Percentiles rank a stretch among this genome's conserved stretches.
Evolutionary conservation across 1,284 basidiomycete species (phyloP).

Genomic region (Ceratobasidium sp.): DNA sequence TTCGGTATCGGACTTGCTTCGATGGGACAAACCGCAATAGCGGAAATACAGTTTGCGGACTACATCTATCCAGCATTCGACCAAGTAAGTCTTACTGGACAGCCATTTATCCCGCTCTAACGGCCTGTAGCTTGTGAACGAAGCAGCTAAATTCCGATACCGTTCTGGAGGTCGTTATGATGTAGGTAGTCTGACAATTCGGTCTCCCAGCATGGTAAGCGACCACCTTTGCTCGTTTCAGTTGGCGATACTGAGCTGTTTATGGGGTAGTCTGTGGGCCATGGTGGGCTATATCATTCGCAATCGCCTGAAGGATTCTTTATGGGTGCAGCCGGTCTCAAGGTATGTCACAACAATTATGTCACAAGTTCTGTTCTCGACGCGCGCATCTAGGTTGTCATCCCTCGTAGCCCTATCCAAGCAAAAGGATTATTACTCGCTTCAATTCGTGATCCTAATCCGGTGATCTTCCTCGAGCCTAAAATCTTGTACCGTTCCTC

Average conservation of each 20-base stretch:
- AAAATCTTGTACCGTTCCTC: conserved; percentile 89
- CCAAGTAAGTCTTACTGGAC: conserved; percentile 64
- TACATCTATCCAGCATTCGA: conserved; percentile 94
- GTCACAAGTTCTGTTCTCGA: neutral
- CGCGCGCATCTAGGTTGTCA: conserved; percentile 70
- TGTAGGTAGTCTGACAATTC: conserved; percentile 86
- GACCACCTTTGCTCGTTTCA: neutral
- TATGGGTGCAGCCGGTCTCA: conserved; percentile 88
- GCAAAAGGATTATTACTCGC: conserved; percentile 90
- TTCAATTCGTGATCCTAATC: conserved; percentile 91
- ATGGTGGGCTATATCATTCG: conserved; percentile 93
- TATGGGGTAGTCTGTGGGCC: conserved; percentile 71
- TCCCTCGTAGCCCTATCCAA: conserved; percentile 93
- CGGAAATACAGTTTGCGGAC: conserved; percentile 89
- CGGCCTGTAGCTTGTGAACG: conserved; percentile 81
- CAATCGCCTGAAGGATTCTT: conserved; percentile 96
- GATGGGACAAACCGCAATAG: conserved; percentile 95
- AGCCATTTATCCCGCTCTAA: neutral
- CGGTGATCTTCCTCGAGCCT: conserved; percentile 94
- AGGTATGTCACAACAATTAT: conserved; percentile 62
- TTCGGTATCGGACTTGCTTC: conserved; percentile 92
- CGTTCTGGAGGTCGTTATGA: conserved; percentile 87
- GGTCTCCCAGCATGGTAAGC: conserved; percentile 80
- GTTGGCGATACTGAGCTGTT: neutral
- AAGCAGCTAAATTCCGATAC: conserved; percentile 93